These are phyloP conservation scores for Codiaeum variegatum DNA, from an alignment of 441 rosid genomes.

Conservation along the genomic window DNA sequence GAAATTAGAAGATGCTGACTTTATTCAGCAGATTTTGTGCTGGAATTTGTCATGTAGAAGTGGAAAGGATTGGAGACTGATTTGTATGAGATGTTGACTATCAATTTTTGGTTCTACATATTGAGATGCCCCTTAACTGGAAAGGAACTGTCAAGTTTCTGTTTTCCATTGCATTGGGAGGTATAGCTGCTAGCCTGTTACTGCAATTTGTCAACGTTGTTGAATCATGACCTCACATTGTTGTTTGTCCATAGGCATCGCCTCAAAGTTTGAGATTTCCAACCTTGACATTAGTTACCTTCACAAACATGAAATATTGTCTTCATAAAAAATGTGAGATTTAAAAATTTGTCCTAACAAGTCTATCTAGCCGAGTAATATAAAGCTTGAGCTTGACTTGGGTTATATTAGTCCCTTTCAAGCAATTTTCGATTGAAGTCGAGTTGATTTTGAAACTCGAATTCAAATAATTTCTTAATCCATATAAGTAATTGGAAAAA, in stretches of 20 bases:
- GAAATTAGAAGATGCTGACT: slow-evolving; percentile 28
- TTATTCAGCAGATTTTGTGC: slow-evolving; percentile 19
- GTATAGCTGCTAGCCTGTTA: background rate
- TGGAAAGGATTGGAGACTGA: slow-evolving; percentile 10
- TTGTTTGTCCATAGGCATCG: background rate
- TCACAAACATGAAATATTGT: too few species aligned
- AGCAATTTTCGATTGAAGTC: too few species aligned
- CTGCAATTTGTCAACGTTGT: background rate
- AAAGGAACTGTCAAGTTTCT: background rate
- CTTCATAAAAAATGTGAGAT: too few species aligned
- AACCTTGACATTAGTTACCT: too few species aligned
- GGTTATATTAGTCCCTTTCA: too few species aligned
- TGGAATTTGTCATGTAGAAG: slow-evolving; percentile 26
- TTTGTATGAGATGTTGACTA: slow-evolving; percentile 14
- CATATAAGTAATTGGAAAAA: too few species aligned
- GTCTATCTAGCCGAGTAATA: too few species aligned
- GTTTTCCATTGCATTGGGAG: background rate
- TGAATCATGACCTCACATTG: background rate
- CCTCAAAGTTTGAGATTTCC: too few species aligned
- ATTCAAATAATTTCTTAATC: too few species aligned
- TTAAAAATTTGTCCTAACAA: too few species aligned
- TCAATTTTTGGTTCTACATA: slow-evolving; percentile 9
- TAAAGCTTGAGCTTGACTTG: too few species aligned
- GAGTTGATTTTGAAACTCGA: too few species aligned
- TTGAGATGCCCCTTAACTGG: slow-evolving; percentile 6